Evolutionary conservation across 345 rosid genomes (phyloP).

Genomic region (Luvunga scandens): DNA sequence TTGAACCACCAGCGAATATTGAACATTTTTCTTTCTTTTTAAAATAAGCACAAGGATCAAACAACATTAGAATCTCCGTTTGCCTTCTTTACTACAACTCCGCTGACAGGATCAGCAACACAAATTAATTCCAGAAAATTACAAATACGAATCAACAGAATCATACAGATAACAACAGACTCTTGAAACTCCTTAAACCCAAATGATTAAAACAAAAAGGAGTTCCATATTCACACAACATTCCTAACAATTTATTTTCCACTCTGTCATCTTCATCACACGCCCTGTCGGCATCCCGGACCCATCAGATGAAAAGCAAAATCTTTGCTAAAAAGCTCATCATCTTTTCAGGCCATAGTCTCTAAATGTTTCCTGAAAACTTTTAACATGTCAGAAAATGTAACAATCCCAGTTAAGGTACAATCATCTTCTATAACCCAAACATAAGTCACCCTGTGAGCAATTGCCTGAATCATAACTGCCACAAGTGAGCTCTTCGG

Average conservation of each 20-base stretch:
- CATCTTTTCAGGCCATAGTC: constrained; percentile 18
- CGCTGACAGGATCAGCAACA: neutral
- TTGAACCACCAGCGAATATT: neutral
- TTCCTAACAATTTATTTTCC: neutral
- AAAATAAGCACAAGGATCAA: neutral
- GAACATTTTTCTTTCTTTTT: neutral
- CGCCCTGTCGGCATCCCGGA: constrained; percentile 8
- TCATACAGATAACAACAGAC: neutral
- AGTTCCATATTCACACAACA: constrained; percentile 16
- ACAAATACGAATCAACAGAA: neutral
- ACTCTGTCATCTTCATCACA: constrained; percentile 3
- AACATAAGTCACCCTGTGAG: constrained; percentile 73
- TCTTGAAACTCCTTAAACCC: neutral
- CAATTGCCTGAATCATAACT: constrained; percentile 86
- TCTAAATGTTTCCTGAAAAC: constrained; percentile 62
- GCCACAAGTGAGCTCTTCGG: constrained; percentile 79
- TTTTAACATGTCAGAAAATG: constrained; percentile 58
- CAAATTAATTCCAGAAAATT: neutral
- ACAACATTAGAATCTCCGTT: neutral
- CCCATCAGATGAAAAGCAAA: constrained; percentile 14
- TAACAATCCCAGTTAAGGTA: constrained; percentile 77
- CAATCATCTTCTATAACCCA: constrained; percentile 84
- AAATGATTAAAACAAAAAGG: neutral
- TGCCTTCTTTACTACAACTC: neutral
- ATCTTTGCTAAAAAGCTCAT: constrained; percentile 3